These are phyloP conservation scores for Hymenotorrendiella dingleyae DNA, from an alignment of 2,329 filamentous ascomycete species.

Conservation along the genomic window DNA sequence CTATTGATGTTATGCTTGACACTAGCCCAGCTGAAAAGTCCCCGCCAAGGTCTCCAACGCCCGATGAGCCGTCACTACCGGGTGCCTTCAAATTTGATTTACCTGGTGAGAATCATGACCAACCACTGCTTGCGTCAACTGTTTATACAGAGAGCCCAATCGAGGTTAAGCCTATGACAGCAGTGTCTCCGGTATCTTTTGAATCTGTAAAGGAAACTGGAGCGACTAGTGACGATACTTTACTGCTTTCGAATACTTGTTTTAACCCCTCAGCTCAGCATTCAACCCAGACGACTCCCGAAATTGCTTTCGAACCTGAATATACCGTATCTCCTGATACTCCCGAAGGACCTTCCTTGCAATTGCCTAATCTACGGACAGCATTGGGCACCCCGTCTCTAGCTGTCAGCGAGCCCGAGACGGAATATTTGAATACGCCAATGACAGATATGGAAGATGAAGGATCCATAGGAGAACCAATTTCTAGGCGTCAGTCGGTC, in stretches of 20 bases:
- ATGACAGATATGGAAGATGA: conserved; percentile 30
- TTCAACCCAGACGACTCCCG: conserved; percentile 3
- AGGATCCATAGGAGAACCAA: conserved; percentile 20
- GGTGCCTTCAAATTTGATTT: conserved; percentile 1
- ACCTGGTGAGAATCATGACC: conserved; percentile 2
- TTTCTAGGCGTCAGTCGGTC: conserved; percentile 12
- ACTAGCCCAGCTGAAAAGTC: conserved; percentile 17
- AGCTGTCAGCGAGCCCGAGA: conserved; percentile 13
- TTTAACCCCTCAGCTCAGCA: neutral
- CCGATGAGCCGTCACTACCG: conserved; percentile 5
- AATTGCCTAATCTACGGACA: conserved; percentile 22
- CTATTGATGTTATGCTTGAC: conserved; percentile 26
- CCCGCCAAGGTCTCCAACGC: conserved; percentile 16
- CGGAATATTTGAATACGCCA: conserved; percentile 23
- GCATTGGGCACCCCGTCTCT: conserved; percentile 21
- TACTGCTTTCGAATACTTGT: neutral
- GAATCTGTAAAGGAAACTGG: conserved; percentile 10
- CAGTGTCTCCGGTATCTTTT: conserved; percentile 6
- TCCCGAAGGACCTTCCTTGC: conserved; percentile 14
- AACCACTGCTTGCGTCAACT: conserved; percentile 16
- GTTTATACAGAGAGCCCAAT: conserved; percentile 17
- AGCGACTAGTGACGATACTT: conserved; percentile 1
- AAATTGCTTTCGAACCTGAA: conserved; percentile 12
- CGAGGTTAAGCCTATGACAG: conserved; percentile 5
- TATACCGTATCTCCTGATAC: conserved; percentile 6